These are phyloP conservation scores for Nicotiana tabacum DNA, from an alignment of 257 asterid genomes.

Conservation along the genomic window DNA sequence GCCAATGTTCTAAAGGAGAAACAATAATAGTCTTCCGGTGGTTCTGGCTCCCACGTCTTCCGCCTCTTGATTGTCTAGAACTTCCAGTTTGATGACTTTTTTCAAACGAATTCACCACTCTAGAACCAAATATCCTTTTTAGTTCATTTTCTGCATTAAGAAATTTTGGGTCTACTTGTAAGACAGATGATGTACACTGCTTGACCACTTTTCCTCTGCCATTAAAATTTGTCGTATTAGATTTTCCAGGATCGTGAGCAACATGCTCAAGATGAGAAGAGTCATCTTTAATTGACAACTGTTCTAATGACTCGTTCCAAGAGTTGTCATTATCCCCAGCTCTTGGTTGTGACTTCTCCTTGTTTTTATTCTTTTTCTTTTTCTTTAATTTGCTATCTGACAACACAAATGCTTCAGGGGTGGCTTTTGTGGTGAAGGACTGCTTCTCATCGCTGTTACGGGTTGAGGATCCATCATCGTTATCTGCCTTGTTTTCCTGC, in stretches of 20 bases:
- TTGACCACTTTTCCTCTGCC: slow-evolving; percentile 26
- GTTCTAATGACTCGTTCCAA: slow-evolving; percentile 34
- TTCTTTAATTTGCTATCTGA: slow-evolving; percentile 55
- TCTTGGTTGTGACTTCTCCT: slow-evolving; percentile 22
- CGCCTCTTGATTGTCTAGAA: slow-evolving; percentile 59
- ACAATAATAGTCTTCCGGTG: slow-evolving; percentile 73
- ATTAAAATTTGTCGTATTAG: slow-evolving; percentile 27
- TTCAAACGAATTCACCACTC: slow-evolving; percentile 75
- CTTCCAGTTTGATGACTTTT: slow-evolving; percentile 48
- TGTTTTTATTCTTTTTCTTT: slow-evolving; percentile 60
- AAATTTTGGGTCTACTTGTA: slow-evolving; percentile 75
- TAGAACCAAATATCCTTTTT: slow-evolving; percentile 86
- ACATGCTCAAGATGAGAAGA: slow-evolving; percentile 37
- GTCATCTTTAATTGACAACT: slow-evolving; percentile 40
- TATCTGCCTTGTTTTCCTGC: slow-evolving; percentile 46
- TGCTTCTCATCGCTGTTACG: slow-evolving; percentile 21
- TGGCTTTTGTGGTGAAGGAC: slow-evolving; percentile 23
- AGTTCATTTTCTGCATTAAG: slow-evolving; percentile 89
- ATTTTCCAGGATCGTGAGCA: slow-evolving; percentile 24
- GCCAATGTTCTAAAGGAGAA: slow-evolving; percentile 89
- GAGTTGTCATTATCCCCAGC: slow-evolving; percentile 22
- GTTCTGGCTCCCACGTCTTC: slow-evolving; percentile 64
- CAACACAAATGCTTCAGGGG: slow-evolving; percentile 16
- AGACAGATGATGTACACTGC: slow-evolving; percentile 37
- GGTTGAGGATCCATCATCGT: slow-evolving; percentile 24